Conservation (phyloP, 169 alveolate species). For the Perkinsus chesapeaki region DNA sequence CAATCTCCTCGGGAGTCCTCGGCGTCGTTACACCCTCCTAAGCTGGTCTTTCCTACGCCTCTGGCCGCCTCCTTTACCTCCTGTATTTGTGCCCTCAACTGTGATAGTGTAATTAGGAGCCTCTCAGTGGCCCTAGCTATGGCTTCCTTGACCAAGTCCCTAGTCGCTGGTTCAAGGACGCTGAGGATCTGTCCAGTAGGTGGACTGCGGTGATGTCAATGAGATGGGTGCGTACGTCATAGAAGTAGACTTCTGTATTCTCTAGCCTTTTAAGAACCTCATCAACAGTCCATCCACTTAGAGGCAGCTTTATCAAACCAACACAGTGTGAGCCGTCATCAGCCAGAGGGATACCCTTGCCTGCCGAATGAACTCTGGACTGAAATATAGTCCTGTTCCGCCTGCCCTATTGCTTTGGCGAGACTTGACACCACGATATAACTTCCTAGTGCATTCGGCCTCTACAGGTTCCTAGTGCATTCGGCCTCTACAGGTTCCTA, state of each 20-base stretch:
- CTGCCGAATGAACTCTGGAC: too few species aligned
- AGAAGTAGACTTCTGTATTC: background rate
- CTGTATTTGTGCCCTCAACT: background rate
- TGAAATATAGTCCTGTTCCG: too few species aligned
- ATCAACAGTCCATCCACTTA: background rate
- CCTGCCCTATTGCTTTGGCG: too few species aligned
- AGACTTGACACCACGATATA: too few species aligned
- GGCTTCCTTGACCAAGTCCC: background rate
- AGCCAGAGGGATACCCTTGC: too few species aligned
- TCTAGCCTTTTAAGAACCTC: background rate
- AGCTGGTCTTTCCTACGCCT: background rate
- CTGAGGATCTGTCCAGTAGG: background rate
- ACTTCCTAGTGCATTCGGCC: too few species aligned
- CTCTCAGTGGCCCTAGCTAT: background rate
- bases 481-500: too few species aligned
- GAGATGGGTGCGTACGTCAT: background rate
- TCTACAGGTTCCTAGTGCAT: too few species aligned
- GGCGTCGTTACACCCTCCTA: background rate
- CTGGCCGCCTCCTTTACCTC: background rate
- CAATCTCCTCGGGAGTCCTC: background rate
- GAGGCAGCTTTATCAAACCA: background rate
- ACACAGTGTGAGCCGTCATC: too few species aligned
- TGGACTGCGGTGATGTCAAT: background rate
- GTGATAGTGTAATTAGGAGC: background rate
- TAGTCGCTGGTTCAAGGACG: background rate